Base-by-base conservation (phyloP, 129 eudicot species). In the Helichrysum umbraculigerum region DNA sequence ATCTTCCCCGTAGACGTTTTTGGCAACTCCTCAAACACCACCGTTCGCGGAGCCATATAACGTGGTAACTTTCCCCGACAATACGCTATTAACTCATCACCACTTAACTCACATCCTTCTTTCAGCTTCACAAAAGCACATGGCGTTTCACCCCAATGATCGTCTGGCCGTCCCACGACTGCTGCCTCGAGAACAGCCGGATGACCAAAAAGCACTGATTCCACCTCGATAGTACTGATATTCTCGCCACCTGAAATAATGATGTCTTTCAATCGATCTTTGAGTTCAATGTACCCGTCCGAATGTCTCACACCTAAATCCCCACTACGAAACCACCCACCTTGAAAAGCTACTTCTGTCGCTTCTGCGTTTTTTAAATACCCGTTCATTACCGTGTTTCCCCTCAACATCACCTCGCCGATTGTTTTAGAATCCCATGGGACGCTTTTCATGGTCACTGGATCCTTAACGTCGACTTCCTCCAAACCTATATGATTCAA, bases 151-250 rank as follows among this genome's bases (percentile, higher is more conserved):
- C 88, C 88, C 84, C 88, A 85, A 50, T 77, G 85, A 60, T 81
- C 84, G n/a, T 85, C 88, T 20, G 88, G 86, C 20, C 86, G 72
- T 5, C 81, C 86, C 17, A 85, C 88, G 8, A 85, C 83, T 2
- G 86, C 88, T 7, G 86, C 88, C 72, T 85, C 88, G 4, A 81
- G 72, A 8, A 81, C 81, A 30, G 79, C 84, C n/a, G 88, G 88
- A 75, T 85, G 88, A 44, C 74, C 21, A 52, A 81, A 85, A 20
- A 85, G 64, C 81, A 85, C 88, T 5, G 88, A 74, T 50, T 81
- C 88, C 71, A 85, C 84, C 71, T 85, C 86, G 11, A 85, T 82
- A 9, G 86, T 85, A 29, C 88, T 85, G 2, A 85, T 64, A 65
- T 84, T 84, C 82, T 84, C 88, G 2, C 88, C 88, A 20, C 88